Evolutionary conservation across 2,329 filamentous ascomycete genomes (phyloP).

Genomic region (Orbilia blumenaviensis): DNA sequence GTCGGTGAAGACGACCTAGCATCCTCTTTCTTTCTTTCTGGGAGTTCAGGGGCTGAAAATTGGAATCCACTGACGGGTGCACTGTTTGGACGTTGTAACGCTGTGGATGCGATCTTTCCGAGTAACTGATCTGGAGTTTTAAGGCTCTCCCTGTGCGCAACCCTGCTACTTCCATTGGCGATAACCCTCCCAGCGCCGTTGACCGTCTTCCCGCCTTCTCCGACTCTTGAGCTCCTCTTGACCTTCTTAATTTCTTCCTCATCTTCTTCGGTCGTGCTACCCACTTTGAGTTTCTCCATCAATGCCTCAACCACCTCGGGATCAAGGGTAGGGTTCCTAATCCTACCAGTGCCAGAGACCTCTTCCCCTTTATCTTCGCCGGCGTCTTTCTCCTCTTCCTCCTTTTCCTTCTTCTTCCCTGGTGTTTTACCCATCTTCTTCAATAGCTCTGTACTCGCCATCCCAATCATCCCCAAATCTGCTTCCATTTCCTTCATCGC

Average conservation of each 20-base stretch:
- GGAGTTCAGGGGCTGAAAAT: neutral
- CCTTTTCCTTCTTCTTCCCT: conserved; percentile 14
- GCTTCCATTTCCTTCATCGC: conserved; percentile 77
- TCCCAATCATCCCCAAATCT: conserved; percentile 69
- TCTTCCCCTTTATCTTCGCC: conserved; percentile 38
- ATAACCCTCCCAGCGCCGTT: conserved; percentile 16
- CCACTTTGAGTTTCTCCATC: conserved; percentile 51
- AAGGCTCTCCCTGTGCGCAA: conserved; percentile 36
- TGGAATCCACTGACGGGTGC: conserved; percentile 42
- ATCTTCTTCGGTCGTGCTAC: conserved; percentile 47
- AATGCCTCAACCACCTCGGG: conserved; percentile 39
- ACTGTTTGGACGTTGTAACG: conserved; percentile 43
- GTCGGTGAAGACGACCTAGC: neutral
- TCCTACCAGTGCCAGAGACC: conserved; percentile 24
- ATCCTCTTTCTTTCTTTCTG: conserved; percentile 1
- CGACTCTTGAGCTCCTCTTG: conserved; percentile 9
- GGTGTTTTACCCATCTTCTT: conserved; percentile 49
- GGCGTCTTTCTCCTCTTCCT: neutral
- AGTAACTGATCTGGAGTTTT: conserved; percentile 30
- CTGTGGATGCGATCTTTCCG: conserved; percentile 49
- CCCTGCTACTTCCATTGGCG: conserved; percentile 20
- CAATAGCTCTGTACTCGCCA: conserved; percentile 53
- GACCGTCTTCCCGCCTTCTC: neutral
- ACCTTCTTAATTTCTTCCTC: conserved; percentile 18
- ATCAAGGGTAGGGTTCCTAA: conserved; percentile 43